Evolutionary conservation across 192 early-diverging fungal genomes (phyloP), one percentile per base, ranked within the genome.

Genomic region (Linnemannia zychae): DNA sequence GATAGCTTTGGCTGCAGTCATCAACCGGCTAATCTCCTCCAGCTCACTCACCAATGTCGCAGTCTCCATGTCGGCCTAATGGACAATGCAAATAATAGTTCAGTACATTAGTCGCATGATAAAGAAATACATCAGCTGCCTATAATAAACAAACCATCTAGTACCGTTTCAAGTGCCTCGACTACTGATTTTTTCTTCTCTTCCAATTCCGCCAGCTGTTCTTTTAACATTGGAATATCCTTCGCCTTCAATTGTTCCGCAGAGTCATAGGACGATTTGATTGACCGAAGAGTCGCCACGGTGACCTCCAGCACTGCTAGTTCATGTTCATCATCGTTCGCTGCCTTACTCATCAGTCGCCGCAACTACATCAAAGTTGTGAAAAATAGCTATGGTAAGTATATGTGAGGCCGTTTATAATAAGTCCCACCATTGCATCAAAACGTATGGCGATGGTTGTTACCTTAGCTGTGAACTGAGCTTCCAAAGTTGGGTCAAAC

Each of bases 401-500:
- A 6, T 44, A 44, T 9, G 40, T 6, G 40, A 44, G n/a, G n/a
- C n/a, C n/a, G n/a, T 44, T 44, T 44, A 3, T 9, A 44, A 9
- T 9, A 9, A 44, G 40, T 44, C 40, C 4, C 40, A 44, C 40
- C 40, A 44, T 9, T 9, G 40, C 9, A 6, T 44, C 40, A 44
- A 44, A 9, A 44, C 40, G 40, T 9, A 44, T 9, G 3, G 9
- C 40, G 9, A 6, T 57, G 52, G 2, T 2, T 2, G 6, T 13
- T 77, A 84, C 87, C 88, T 78, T 86, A 65, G 75, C 77, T 13
- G 20, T 88, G 18, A 82, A 91, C 81, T 57, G 67, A 22, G 87
- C 63, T 60, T 93, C 95, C 12, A 87, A 72, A 17, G 90, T 83
- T 48, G 73, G 76, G n/a, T 84, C 85, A 87, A 97, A 98, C 0